Percentiles rank a stretch among this genome's conserved stretches.
These are phyloP conservation scores for Daldinia sp. DNA, from an alignment of 2,329 filamentous ascomycete genomes.

Conservation along the genomic window DNA sequence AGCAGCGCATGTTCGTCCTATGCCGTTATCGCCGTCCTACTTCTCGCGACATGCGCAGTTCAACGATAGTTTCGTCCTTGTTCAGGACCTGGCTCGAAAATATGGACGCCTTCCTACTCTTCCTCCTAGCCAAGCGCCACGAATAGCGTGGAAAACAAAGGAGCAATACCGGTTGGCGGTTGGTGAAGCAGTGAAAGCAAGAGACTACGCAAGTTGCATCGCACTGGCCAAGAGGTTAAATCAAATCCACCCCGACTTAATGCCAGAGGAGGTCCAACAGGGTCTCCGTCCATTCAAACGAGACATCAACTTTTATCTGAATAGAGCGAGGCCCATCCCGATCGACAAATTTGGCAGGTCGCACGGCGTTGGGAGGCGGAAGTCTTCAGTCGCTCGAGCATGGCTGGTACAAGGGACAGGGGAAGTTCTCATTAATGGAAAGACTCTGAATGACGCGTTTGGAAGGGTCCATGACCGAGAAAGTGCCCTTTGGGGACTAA, in stretches of 20 bases:
- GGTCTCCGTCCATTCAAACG: slow-evolving; percentile 77
- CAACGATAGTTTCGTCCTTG: slow-evolving; percentile 80
- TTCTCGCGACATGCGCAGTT: slow-evolving; percentile 88
- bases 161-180: slow-evolving; percentile 75
- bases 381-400: slow-evolving; percentile 84
- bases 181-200: slow-evolving; percentile 76
- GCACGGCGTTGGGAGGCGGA: slow-evolving; percentile 83
- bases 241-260: slow-evolving; percentile 80
- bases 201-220: slow-evolving; percentile 81
- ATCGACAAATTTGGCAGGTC: slow-evolving; percentile 83
- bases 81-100: slow-evolving; percentile 76
- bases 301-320: slow-evolving; percentile 74
- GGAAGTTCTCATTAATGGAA: slow-evolving; percentile 89
- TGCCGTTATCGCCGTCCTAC: slow-evolving; percentile 91
- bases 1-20: slow-evolving; percentile 69
- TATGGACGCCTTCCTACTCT: slow-evolving; percentile 78
- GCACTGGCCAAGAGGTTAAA: slow-evolving; percentile 81
- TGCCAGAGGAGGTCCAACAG: slow-evolving; percentile 72
- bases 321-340: slow-evolving; percentile 66
- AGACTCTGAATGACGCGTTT: slow-evolving; percentile 82
- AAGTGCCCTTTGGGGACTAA: slow-evolving; percentile 90
- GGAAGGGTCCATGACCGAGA: slow-evolving; percentile 91
- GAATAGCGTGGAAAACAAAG: slow-evolving; percentile 82
- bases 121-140: slow-evolving; percentile 70
- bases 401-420: slow-evolving; percentile 93